Conservation (phyloP, 2,329 filamentous ascomycete genomes). For the Alternaria gansuensis region DNA sequence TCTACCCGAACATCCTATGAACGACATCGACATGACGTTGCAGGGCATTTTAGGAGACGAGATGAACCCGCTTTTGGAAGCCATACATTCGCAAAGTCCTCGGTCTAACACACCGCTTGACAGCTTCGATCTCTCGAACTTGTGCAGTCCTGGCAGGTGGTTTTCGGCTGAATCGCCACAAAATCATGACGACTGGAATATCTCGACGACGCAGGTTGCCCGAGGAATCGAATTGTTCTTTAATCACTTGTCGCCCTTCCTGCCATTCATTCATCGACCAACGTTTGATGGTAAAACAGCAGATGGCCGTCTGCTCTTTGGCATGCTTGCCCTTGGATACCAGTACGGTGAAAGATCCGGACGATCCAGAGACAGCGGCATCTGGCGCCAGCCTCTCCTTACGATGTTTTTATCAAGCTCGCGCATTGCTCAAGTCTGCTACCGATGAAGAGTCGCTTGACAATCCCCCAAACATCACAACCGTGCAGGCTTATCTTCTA, state of each 20-base stretch:
- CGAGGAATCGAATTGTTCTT: conserved; percentile 26
- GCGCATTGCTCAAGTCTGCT: conserved; percentile 19
- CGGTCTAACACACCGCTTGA: neutral
- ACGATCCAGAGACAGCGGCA: conserved; percentile 14
- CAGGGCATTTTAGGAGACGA: neutral
- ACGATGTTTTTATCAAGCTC: conserved; percentile 27
- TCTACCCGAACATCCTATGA: neutral
- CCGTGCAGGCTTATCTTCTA: conserved; percentile 30
- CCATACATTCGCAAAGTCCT: neutral
- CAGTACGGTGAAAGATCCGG: conserved; percentile 34
- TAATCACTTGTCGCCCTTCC: conserved; percentile 18
- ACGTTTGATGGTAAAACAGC: conserved; percentile 24
- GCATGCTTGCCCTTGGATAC: conserved; percentile 30
- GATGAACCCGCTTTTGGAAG: neutral
- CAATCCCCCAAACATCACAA: conserved; percentile 7
- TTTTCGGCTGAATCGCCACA: neutral
- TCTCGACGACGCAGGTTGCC: conserved; percentile 12
- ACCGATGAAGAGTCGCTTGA: conserved; percentile 18
- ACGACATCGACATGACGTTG: neutral
- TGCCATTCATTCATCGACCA: conserved; percentile 27
- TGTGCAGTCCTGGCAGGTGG: neutral
- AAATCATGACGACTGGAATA: neutral
- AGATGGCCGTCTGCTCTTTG: conserved; percentile 21
- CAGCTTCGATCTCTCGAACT: neutral
- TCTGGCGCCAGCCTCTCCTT: conserved; percentile 24